phyloP scores from a whole-genome alignment of 257 asterid genomes.

The Lantana camara region DNA sequence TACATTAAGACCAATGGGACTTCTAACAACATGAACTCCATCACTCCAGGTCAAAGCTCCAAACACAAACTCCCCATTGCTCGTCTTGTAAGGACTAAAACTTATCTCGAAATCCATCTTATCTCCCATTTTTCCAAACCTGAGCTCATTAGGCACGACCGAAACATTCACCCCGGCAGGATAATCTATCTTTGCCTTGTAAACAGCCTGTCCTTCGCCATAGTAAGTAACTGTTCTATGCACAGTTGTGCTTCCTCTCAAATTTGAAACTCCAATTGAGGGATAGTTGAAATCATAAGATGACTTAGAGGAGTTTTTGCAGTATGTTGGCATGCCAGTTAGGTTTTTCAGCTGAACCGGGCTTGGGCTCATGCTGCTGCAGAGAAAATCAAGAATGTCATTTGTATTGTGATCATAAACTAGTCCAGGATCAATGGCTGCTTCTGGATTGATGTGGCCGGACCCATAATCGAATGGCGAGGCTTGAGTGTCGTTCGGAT shows the following conservation, averaged over 20 bases:
- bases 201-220: conserved; percentile 50
- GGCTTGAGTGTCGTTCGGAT: conserved; percentile 44
- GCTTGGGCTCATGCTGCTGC: conserved; percentile 51
- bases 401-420: conserved; percentile 48
- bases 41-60: conserved; percentile 59
- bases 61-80: conserved; percentile 49
- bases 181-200: conserved; percentile 37
- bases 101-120: conserved; percentile 39
- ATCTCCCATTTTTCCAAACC: conserved; percentile 38
- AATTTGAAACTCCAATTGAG: conserved; percentile 56
- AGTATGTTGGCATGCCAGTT: conserved; percentile 33
- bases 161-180: conserved; percentile 51
- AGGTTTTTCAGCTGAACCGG: conserved; percentile 58
- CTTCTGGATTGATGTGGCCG: conserved; percentile 56
- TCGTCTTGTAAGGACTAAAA: conserved; percentile 38
- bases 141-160: conserved; percentile 42
- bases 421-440: conserved; percentile 61
- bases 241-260: conserved; percentile 48
- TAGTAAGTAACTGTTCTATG: conserved; percentile 54
- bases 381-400: conserved; percentile 52
- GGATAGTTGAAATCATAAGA: conserved; percentile 60
- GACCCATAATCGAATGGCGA: conserved; percentile 66
- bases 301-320: conserved; percentile 37
- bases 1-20: conserved; percentile 54
- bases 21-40: conserved; percentile 50